Evolutionary conservation across 2,329 filamentous ascomycete species (phyloP).

Genomic region (Mariannaea elegans): DNA sequence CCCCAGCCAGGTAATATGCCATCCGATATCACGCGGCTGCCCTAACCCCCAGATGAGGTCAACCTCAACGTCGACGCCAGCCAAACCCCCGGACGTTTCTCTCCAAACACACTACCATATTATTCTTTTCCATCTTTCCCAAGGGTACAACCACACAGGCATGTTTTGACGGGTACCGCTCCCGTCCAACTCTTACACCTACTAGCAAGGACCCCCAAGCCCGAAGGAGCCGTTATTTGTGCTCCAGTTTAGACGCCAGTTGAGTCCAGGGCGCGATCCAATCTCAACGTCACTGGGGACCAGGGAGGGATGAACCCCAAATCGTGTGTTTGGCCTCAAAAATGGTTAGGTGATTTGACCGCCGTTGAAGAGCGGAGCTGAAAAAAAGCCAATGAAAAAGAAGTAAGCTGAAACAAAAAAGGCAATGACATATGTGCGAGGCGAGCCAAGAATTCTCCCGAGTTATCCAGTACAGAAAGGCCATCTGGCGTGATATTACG

Average conservation of each 20-base stretch:
- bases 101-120: neutral
- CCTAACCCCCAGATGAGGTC: neutral
- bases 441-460: neutral
- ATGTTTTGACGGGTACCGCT: neutral
- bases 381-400: neutral
- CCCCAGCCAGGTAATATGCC: neutral
- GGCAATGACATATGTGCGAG: neutral
- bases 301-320: neutral
- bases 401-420: neutral
- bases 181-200: neutral
- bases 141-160: neutral
- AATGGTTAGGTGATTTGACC: neutral
- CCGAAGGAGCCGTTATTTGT: neutral
- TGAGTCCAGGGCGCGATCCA: constrained; percentile 6
- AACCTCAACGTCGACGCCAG: neutral
- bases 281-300: constrained; percentile 20
- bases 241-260: neutral
- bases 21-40: neutral
- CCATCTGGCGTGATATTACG: constrained; percentile 7
- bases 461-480: too few relatives aligned
- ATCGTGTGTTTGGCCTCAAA: too few relatives aligned
- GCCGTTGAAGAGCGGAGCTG: neutral
- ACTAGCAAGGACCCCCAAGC: neutral
- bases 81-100: neutral
- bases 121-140: neutral